These are phyloP conservation scores for Rubroboletus pulcherrimus DNA, from an alignment of 768 basidiomycete genomes.

Conservation along the genomic window DNA sequence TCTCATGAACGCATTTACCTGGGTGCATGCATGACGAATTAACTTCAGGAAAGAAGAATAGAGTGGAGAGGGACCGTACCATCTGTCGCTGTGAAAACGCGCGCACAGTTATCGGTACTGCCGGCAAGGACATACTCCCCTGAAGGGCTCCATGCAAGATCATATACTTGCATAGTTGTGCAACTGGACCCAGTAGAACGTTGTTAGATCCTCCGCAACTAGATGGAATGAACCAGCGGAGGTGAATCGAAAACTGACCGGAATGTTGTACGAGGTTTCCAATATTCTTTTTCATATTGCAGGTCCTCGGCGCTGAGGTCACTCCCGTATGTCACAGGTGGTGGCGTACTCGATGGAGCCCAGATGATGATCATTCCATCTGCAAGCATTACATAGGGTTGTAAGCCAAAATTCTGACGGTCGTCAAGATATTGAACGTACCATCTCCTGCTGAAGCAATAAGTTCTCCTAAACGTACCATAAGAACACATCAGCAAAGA, in stretches of 20 bases:
- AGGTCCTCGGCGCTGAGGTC: constrained; percentile 75
- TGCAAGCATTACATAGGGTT: constrained; percentile 26
- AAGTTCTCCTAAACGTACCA: constrained; percentile 58
- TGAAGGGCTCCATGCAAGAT: constrained; percentile 94
- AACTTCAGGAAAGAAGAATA: neutral
- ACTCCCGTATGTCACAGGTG: constrained; percentile 73
- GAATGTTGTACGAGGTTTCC: constrained; percentile 86
- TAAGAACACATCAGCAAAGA: constrained; percentile 1
- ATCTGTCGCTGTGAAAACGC: constrained; percentile 73
- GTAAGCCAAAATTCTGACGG: neutral
- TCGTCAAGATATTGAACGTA: constrained; percentile 36
- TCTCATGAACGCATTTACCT: constrained; percentile 87
- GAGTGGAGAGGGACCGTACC: constrained; percentile 41
- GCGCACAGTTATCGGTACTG: constrained; percentile 92
- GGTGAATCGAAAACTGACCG: constrained; percentile 44
- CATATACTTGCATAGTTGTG: constrained; percentile 95
- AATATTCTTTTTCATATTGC: constrained; percentile 90
- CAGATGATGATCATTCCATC: constrained; percentile 98
- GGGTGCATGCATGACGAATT: neutral
- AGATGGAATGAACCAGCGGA: neutral
- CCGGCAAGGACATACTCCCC: constrained; percentile 95
- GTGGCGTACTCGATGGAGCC: constrained; percentile 76
- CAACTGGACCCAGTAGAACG: constrained; percentile 48
- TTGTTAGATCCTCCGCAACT: constrained; percentile 1
- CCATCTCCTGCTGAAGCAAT: constrained; percentile 98